Evolutionary conservation across 2,329 filamentous ascomycete species (phyloP), one percentile per base, ranked within the genome.

Genomic region (Tolypocladium album): DNA sequence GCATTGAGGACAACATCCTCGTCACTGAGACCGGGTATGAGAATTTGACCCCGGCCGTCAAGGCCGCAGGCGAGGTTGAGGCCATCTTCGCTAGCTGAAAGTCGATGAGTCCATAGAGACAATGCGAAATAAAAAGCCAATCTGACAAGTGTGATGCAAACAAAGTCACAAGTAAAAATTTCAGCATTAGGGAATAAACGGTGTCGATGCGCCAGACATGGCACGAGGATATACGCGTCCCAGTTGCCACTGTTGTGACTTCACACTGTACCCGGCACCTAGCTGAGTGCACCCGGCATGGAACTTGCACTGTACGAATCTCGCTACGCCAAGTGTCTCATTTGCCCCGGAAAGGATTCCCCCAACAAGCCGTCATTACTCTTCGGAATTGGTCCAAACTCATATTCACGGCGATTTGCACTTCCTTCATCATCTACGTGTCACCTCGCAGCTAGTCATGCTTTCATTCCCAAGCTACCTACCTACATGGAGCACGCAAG

Each of bases 11-110:
- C 68, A 88, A 92, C 68, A 81, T 92, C 38, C 75, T 91, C 34
- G 85, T 92, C 62, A 92, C 88, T 0, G 78, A 82, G 57, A 78
- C 78, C 27, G 88, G 89, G 7, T 84, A 82, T 62, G 83, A 89
- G 68, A 92, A 92, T 70, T 70, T 92, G 64, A 92, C 89, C 0
- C 85, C 83, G 15, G 86, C 86, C 4, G 80, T 85, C 6, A 92
- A 91, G 71, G 86, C 88, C 60, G 79, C 86, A 3, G 79, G 77
- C 20, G 82, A 85, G 66, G 75, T 89, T 70, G 81, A 89, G 66
- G 71, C 73, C 17, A 59, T 73, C 36, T 34, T 58, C 9, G 47
- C 27, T 17, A 31, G 47, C 47, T 50, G 15, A 50, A 17, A 38
- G 36, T 13, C 36, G 36, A 6, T 31, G 1, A 6, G 27, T 27